Conservation (phyloP, 768 basidiomycete genomes). For the Rhodotorula diobovata region DNA sequence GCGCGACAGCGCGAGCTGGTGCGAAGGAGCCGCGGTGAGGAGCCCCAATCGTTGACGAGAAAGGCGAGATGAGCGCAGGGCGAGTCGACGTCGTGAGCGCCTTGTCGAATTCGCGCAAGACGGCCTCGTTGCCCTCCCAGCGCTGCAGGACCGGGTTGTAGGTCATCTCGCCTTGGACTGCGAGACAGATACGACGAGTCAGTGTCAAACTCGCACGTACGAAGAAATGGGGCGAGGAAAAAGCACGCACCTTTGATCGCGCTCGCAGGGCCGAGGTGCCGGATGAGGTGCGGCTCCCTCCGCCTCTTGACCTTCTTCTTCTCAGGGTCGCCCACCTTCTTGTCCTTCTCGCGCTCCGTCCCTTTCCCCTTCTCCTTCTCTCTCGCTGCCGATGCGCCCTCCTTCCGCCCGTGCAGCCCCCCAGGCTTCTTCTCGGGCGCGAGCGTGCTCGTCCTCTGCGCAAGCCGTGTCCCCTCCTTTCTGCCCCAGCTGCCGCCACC, state of each 20-base stretch:
- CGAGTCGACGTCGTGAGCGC: slow-evolving; percentile 75
- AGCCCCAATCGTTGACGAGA: slow-evolving; percentile 71
- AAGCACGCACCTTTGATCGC: slow-evolving; percentile 64
- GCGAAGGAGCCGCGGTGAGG: slow-evolving; percentile 53
- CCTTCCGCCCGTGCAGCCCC: slow-evolving; percentile 5
- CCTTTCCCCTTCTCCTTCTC: not conserved
- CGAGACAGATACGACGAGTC: not conserved
- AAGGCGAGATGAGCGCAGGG: slow-evolving; percentile 91
- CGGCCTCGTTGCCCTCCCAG: slow-evolving; percentile 97
- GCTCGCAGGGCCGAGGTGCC: slow-evolving; percentile 65
- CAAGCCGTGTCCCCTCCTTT: not conserved
- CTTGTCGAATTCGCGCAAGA: slow-evolving; percentile 80
- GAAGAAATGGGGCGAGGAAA: not conserved
- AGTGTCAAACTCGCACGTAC: too few relatives aligned
- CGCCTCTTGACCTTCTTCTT: slow-evolving; percentile 29
- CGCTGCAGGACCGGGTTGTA: slow-evolving; percentile 86
- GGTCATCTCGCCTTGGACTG: slow-evolving; percentile 92
- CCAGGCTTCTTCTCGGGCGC: not conserved
- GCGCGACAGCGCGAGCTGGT: not conserved
- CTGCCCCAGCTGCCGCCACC: slow-evolving; percentile 5
- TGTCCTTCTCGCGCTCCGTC: not conserved
- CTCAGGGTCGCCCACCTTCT: not conserved
- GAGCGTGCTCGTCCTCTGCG: not conserved
- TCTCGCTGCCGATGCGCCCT: not conserved
- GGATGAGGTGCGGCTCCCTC: slow-evolving; percentile 80